phyloP scores from a whole-genome alignment of 2,329 filamentous ascomycete genomes.

The Clonostachys byssicola region DNA sequence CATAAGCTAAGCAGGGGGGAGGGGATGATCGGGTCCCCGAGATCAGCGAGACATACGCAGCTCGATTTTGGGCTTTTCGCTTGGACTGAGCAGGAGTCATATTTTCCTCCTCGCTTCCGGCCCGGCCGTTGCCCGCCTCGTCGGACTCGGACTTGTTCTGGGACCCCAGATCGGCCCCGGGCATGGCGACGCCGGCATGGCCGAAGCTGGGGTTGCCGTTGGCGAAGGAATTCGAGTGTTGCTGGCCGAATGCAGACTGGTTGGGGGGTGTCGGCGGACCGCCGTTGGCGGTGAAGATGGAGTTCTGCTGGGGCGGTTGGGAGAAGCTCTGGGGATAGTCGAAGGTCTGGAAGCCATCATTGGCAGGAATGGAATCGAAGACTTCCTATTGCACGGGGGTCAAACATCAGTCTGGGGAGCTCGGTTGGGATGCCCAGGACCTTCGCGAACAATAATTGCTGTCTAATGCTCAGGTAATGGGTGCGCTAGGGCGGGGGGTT shows the following conservation, averaged over 20 bases:
- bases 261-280: neutral
- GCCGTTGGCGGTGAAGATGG: neutral
- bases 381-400: constrained; percentile 37
- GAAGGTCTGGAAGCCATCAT: constrained; percentile 11
- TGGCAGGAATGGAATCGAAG: constrained; percentile 39
- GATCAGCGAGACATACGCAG: constrained; percentile 46
- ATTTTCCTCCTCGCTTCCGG: constrained; percentile 50
- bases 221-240: neutral
- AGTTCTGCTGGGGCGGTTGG: neutral
- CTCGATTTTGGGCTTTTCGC: constrained; percentile 58
- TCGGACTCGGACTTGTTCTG: constrained; percentile 30
- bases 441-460: neutral
- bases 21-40: constrained; percentile 57
- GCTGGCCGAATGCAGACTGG: neutral
- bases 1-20: constrained; percentile 36
- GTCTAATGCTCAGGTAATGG: neutral
- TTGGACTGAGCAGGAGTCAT: constrained; percentile 53
- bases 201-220: constrained; percentile 4
- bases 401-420: neutral
- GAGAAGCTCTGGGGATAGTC: neutral
- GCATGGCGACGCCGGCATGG: constrained; percentile 5
- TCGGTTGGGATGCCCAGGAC: neutral
- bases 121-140: constrained; percentile 17
- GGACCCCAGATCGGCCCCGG: neutral
- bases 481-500: neutral